Percentiles rank a stretch among this genome's conserved stretches.
Conservation (phyloP, 192 early-diverging fungal genomes). For the Backusella mclennaniae region DNA sequence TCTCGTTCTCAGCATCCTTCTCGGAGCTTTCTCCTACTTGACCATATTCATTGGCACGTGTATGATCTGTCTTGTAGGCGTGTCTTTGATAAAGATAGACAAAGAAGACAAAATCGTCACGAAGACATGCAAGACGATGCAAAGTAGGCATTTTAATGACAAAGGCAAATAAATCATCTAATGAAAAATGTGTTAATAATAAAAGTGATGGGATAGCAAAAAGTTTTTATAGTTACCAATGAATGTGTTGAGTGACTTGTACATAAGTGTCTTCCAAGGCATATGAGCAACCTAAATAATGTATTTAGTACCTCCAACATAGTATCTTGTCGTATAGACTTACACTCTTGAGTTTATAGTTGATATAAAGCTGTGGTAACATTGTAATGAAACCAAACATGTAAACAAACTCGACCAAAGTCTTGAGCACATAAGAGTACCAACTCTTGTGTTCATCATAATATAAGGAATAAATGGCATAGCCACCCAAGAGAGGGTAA, state of each 20-base stretch:
- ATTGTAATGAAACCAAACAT: slow-evolving; percentile 82
- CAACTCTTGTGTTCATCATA: slow-evolving; percentile 90
- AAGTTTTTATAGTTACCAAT: slow-evolving; percentile 33
- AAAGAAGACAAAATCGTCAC: slow-evolving; percentile 87
- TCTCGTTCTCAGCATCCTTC: slow-evolving; percentile 5
- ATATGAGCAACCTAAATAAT: slow-evolving; percentile 78
- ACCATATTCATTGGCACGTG: slow-evolving; percentile 88
- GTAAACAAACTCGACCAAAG: slow-evolving; percentile 90
- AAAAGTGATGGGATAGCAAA: background rate
- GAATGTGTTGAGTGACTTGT: slow-evolving; percentile 74
- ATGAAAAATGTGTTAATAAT: background rate
- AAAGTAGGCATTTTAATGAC: slow-evolving; percentile 93
- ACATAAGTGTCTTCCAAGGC: slow-evolving; percentile 93
- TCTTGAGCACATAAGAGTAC: slow-evolving; percentile 85
- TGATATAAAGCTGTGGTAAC: slow-evolving; percentile 90
- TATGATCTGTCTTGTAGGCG: slow-evolving; percentile 79
- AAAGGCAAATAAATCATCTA: slow-evolving; percentile 91
- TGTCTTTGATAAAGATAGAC: slow-evolving; percentile 84
- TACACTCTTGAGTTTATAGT: slow-evolving; percentile 79
- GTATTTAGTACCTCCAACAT: background rate
- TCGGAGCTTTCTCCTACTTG: slow-evolving; percentile 48
- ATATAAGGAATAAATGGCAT: slow-evolving; percentile 77
- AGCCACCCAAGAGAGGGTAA: slow-evolving; percentile 74
- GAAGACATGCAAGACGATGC: slow-evolving; percentile 79
- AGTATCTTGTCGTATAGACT: slow-evolving; percentile 7